Evolutionary conservation across 1,284 basidiomycete species (phyloP).

Genomic region (Singerocomus inundabilis): DNA sequence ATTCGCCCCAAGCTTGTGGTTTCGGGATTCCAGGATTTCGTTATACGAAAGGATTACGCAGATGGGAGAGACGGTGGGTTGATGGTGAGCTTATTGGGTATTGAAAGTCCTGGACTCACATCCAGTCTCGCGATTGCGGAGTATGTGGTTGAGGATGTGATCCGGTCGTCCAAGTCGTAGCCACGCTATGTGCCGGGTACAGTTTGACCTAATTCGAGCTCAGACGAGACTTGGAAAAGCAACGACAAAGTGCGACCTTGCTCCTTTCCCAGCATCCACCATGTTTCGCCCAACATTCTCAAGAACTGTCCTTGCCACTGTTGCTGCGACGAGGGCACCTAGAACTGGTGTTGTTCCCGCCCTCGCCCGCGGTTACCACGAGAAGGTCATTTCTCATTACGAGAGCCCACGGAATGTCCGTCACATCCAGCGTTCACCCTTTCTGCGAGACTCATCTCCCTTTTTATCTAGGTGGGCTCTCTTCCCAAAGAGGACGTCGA

Average conservation of each 20-base stretch:
- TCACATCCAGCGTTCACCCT: conserved; percentile 34
- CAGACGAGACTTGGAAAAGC: conserved; percentile 25
- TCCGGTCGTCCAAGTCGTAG: conserved; percentile 24
- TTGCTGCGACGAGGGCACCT: conserved; percentile 44
- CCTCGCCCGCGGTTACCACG: conserved; percentile 75
- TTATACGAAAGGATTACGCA: conserved; percentile 56
- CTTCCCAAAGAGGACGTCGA: conserved; percentile 88
- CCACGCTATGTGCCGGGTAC: not conserved
- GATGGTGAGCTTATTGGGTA: conserved; percentile 77
- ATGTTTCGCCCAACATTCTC: conserved; percentile 69
- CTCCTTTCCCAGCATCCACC: conserved; percentile 37
- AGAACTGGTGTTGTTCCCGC: conserved; percentile 45
- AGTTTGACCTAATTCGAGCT: conserved; percentile 22
- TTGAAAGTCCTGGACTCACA: conserved; percentile 78
- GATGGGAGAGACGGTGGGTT: conserved; percentile 33
- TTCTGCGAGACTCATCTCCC: conserved; percentile 48
- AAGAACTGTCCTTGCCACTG: conserved; percentile 46
- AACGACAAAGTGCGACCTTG: conserved; percentile 2
- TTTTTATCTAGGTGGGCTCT: conserved; percentile 77
- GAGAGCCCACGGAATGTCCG: conserved; percentile 91
- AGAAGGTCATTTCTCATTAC: conserved; percentile 95
- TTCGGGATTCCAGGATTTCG: conserved; percentile 88
- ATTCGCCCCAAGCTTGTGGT: conserved; percentile 87
- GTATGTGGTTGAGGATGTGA: conserved; percentile 60
- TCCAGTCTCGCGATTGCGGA: conserved; percentile 75